A percentile compares a stretch with the other conserved stretches of the same genome.
Conservation (phyloP, 2,329 filamentous ascomycete species). For the Colletotrichum orbiculare region DNA sequence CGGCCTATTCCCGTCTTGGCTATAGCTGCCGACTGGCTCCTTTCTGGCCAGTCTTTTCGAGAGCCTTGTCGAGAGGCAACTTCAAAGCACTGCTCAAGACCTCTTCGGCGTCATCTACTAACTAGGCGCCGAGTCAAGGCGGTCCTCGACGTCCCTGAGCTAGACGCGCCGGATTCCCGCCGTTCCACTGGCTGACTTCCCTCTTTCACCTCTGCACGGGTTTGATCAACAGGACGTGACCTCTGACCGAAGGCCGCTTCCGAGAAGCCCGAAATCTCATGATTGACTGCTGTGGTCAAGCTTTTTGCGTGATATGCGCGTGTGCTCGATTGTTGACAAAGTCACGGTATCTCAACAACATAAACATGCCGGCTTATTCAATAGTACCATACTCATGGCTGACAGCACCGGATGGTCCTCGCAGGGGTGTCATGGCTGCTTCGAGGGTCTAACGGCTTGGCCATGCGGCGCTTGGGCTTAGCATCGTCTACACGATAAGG, state of each 20-base stretch:
- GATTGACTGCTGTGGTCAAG: background rate
- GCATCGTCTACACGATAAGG: slow-evolving; percentile 24
- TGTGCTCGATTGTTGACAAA: background rate
- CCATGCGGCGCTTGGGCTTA: slow-evolving; percentile 32
- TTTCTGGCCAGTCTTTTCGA: background rate
- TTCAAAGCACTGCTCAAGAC: slow-evolving; percentile 9
- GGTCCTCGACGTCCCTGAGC: slow-evolving; percentile 25
- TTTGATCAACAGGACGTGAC: background rate
- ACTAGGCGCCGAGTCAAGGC: slow-evolving; percentile 19
- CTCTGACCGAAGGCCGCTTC: background rate
- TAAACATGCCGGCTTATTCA: too few relatives aligned
- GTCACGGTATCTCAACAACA: too few relatives aligned
- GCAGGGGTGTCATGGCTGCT: slow-evolving; percentile 22
- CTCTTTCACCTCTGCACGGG: background rate
- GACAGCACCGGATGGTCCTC: background rate
- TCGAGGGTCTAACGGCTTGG: slow-evolving; percentile 32
- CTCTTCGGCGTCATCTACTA: slow-evolving; percentile 4
- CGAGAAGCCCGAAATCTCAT: background rate
- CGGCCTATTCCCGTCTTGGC: slow-evolving; percentile 8
- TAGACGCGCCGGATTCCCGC: slow-evolving; percentile 8
- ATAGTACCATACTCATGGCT: too few relatives aligned
- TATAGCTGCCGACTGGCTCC: background rate
- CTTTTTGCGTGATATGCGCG: background rate
- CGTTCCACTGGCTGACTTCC: background rate
- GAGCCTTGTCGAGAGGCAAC: slow-evolving; percentile 8